Base-by-base conservation (phyloP, 139 green algal genomes). In the Micractinium conductrix region DNA sequence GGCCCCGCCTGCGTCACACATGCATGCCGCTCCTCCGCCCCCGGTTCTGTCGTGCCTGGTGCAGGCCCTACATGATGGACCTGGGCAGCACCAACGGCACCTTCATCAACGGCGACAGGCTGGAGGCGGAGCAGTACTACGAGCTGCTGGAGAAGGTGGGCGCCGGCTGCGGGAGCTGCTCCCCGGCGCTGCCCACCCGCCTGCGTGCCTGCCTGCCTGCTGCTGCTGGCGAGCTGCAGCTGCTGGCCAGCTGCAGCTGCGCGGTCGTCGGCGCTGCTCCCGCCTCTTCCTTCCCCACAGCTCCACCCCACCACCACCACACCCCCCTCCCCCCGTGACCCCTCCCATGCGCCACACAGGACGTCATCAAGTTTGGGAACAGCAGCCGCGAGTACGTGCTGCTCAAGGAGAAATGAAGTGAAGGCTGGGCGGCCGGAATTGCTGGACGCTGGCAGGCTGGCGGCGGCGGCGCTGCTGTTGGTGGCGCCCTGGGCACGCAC, bases 61-160 rank as follows among this genome's bases (percentile, higher is more conserved):
- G 38, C 76, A 84, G 90, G 48, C 97, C 97, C 1, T 99, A 99
- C 88, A 33, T 99, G 28, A 96, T 99, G 85, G 97, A 99, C 91
- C 62, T 74, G 37, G 96, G 93, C 44, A 96, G 86, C 76, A 93
- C 95, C 35, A 99, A 99, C 87, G 97, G 97, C 55, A 99, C 96
- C 53, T 96, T 93, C 76, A 79, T 99, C 53, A 99, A 99, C 84
- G 90, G 87, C 26, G 94, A 98, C 79, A 88, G 89, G 22, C 84
- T 98, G 24, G 95, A 98, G 78, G 1, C 85, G 1, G 72, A 94
- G 71, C 89, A 94, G 37, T 98, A 96, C 90, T 97, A 98, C 71
- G 95, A 98, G 91, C 90, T 99, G 67, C 83, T 98, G 65, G 87
- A 95, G 74, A 87, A 95, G 91, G 92, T 92, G 74, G 14, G 78